Conservation (phyloP, 352 stramenopile species). For the Globisporangium uncinulatum region DNA sequence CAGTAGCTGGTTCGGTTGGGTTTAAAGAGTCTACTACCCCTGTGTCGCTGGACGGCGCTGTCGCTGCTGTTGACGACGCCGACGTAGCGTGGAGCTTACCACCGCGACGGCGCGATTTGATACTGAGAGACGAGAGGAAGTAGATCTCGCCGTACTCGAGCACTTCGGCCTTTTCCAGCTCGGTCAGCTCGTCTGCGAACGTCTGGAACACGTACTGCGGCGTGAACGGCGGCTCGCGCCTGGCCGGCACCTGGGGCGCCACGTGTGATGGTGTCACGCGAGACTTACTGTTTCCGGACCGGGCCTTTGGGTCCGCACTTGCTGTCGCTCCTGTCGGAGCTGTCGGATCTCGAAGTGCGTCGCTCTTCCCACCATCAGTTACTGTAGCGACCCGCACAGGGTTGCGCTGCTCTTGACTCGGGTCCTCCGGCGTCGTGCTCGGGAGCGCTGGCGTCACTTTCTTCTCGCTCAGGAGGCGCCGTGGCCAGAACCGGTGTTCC, state of each 20-base stretch:
- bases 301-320: background rate
- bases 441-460: background rate
- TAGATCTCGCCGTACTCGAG: slow-evolving; percentile 37
- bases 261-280: slow-evolving; percentile 16
- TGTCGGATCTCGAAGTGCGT: slow-evolving; percentile 3
- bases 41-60: slow-evolving; percentile 1
- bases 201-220: slow-evolving; percentile 8
- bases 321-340: background rate
- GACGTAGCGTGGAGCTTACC: slow-evolving; percentile 24
- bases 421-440: background rate
- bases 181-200: slow-evolving; percentile 31
- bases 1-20: background rate
- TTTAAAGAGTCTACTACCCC: no score
- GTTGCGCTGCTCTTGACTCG: background rate
- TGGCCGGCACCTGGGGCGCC: slow-evolving; percentile 8
- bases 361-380: slow-evolving; percentile 1
- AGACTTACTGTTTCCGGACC: slow-evolving; percentile 13
- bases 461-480: slow-evolving; percentile 10
- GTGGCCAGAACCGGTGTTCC: slow-evolving; percentile 9
- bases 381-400: background rate
- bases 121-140: slow-evolving; percentile 33
- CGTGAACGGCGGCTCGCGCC: slow-evolving; percentile 22
- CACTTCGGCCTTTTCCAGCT: slow-evolving; percentile 48
- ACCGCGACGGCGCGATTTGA: slow-evolving; percentile 28
- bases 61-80: background rate